Percentiles rank a stretch among this genome's conserved stretches.
Evolutionary conservation across 2,329 filamentous ascomycete genomes (phyloP).

Genomic region (Tolypocladium tropicale): DNA sequence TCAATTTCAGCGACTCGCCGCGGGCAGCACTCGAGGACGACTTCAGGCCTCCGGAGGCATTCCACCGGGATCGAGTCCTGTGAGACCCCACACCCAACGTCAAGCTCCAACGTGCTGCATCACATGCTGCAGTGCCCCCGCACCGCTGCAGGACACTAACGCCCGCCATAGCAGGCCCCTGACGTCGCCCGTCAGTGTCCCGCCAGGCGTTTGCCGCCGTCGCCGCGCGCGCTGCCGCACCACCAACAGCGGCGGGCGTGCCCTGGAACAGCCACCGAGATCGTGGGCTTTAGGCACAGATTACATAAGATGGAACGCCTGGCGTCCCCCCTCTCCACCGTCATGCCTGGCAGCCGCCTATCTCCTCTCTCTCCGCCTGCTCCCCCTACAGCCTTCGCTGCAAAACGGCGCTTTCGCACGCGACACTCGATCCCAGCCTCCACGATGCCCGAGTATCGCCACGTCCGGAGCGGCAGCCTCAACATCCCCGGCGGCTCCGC

Average conservation of each 20-base stretch:
- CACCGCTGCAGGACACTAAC: neutral
- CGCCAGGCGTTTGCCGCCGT: too few species aligned
- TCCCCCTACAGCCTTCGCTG: neutral
- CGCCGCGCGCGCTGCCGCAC: neutral
- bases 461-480: conserved; percentile 48
- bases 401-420: conserved; percentile 1
- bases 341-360: neutral
- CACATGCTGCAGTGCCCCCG: neutral
- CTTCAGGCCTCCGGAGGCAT: too few species aligned
- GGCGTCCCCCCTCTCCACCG: neutral
- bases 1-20: too few species aligned
- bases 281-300: neutral
- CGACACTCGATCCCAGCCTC: conserved; percentile 4
- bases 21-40: too few species aligned
- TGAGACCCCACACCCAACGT: too few species aligned
- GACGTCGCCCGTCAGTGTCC: neutral
- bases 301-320: neutral
- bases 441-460: conserved; percentile 42
- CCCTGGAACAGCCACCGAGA: neutral
- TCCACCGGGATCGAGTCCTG: too few species aligned
- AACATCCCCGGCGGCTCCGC: conserved; percentile 31
- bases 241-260: neutral
- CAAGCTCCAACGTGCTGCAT: neutral
- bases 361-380: neutral
- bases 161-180: neutral